These are phyloP conservation scores for Amauroascus verrucosus DNA, from an alignment of 2,329 filamentous ascomycete species.

Conservation along the genomic window DNA sequence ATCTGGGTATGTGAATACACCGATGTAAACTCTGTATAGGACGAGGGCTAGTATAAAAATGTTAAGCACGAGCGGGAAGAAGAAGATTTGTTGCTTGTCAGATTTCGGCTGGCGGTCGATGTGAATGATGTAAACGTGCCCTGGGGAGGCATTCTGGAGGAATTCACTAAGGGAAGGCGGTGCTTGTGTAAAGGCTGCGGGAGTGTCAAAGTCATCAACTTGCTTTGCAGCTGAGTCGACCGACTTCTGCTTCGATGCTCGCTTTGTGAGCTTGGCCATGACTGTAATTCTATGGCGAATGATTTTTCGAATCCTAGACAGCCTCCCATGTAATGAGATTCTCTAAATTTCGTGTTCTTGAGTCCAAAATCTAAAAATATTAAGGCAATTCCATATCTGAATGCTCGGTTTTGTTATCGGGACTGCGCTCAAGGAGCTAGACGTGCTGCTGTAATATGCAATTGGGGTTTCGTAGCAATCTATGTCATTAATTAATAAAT, in stretches of 20 bases:
- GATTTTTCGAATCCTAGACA: background rate
- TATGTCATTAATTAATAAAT: too few species aligned
- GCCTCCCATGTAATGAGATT: too few species aligned
- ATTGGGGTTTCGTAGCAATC: background rate
- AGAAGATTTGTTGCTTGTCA: constrained; percentile 75
- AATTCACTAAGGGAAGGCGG: constrained; percentile 56
- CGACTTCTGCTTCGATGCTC: constrained; percentile 18
- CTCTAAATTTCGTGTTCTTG: too few species aligned
- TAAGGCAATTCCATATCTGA: too few species aligned
- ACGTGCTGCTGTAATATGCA: too few species aligned
- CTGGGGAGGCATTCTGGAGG: constrained; percentile 53
- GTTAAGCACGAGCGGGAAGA: constrained; percentile 70
- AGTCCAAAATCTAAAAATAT: too few species aligned
- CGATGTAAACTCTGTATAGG: constrained; percentile 56
- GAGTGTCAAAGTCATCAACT: constrained; percentile 28
- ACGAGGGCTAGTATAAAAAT: constrained; percentile 54
- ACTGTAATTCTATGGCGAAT: background rate
- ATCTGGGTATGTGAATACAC: constrained; percentile 61
- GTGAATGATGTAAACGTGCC: constrained; percentile 74
- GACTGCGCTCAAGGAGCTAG: background rate
- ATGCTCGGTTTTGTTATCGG: background rate
- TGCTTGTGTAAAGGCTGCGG: constrained; percentile 58
- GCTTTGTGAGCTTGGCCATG: constrained; percentile 31
- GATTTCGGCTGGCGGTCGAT: constrained; percentile 59
- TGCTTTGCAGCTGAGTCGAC: constrained; percentile 16